Percentiles rank a stretch among this genome's conserved stretches.
Conservation (phyloP, 75 land plant genomes). For the Chamaecyparis obtusa region DNA sequence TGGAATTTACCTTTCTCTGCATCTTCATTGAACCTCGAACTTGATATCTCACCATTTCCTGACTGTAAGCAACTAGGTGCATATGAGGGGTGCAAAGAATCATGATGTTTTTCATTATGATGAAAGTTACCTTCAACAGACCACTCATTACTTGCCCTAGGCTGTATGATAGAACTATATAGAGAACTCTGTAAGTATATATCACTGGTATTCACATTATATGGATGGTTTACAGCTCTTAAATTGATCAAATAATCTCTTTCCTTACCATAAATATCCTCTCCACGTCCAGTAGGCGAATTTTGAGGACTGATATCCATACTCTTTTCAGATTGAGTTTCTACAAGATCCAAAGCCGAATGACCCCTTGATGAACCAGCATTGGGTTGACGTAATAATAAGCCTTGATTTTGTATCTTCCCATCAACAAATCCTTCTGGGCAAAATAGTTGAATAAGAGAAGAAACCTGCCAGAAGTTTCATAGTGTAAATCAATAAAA, state of each 20-base stretch:
- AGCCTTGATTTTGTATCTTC: not conserved
- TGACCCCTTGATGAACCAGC: not conserved
- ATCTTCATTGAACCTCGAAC: not conserved
- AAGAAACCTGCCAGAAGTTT: slow-evolving; percentile 2
- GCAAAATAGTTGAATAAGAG: slow-evolving; percentile 2
- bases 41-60: not conserved
- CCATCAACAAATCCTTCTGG: slow-evolving; percentile 1
- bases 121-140: not conserved
- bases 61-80: not conserved
- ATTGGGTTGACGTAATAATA: not conserved
- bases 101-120: not conserved
- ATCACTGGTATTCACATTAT: not conserved
- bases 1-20: slow-evolving; percentile 3
- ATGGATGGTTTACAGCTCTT: not conserved
- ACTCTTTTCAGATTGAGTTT: slow-evolving; percentile 4
- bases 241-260: not conserved
- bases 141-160: not conserved
- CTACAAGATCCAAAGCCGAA: not conserved
- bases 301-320: slow-evolving; percentile 12
- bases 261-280: not conserved
- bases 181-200: not conserved
- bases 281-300: not conserved
- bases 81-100: not conserved
- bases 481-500: not conserved
- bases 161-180: not conserved